Base-by-base conservation (phyloP, 1,139 yeast species). In the Chernovozyma sophiae-reginae region DNA sequence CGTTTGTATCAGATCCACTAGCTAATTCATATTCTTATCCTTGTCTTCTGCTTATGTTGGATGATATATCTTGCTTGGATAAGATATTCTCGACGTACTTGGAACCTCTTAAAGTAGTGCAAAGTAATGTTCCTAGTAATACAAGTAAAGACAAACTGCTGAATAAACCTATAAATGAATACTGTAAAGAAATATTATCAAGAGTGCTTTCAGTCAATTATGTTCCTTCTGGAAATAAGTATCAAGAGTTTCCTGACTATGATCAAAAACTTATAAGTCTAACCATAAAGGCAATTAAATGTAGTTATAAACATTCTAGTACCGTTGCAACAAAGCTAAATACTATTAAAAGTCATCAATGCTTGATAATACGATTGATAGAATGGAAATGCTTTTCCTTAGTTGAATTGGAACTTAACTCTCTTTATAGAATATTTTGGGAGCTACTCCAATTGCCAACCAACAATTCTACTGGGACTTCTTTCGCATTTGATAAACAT, bases 341-440 rank as follows among this genome's bases (percentile, higher is more conserved):
- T 2, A 32, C 48, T 8, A 41, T 56, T 30, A 53, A 53, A 40
- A 55, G 49, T 31, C 68, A 64, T 37, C 68, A 65, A 40, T 43
- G 55, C 3, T 59, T 52, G 39, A 43, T 64, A n/a, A 52, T 65
- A 17, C 52, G 49, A 33, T 42, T 64, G 29, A 52, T 62, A 20
- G 61, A 56, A 26, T 22, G 42, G 22, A 62, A 57, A 34, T 45
- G 41, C n/a, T 41, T 46, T 16, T 43, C 46, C 8, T 37, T 27
- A 14, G 12, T 26, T 20, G 19, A 20, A 23, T 12, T 5, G 4
- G 36, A 33, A 18, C 25, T 33, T 5, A 14, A 8, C 8, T 13
- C 13, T 8, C 26, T 33, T 14, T 27, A 53, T 54, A 2, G 33
- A 45, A 14, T 20, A 33, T 6, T 44, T 26, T 20, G 17, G 47